Base-by-base conservation (phyloP, 108 stramenopile genomes). In the Cafeteria roenbergensis region DNA sequence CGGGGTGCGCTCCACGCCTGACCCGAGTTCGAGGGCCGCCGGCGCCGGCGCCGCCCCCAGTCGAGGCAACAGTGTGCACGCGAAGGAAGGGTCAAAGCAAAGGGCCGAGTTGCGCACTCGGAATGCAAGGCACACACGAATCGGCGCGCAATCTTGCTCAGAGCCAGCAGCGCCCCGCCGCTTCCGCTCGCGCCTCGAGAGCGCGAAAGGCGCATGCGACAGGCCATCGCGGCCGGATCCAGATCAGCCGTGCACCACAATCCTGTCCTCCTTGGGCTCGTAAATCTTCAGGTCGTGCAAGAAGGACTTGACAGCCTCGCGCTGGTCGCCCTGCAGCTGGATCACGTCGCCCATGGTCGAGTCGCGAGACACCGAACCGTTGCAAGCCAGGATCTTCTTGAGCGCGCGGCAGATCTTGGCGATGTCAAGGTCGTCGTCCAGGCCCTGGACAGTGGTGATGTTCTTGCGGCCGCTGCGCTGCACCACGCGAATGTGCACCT, bases 401-500 rank as follows among this genome's bases (percentile, higher is more conserved):
- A 97, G 88, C 35, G 93, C 93, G 75, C 93, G 93, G 80, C 91
- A 91, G 77, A 97, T 97, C 60, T 90, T 82, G 76, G 93, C 92
- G 57, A 97, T 73, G 78, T 97, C 96, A 38, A 97, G 87, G 74
- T 97, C 96, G 69, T 94, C 92, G 28, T 92, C 91, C 55, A 95
- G 77, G 57, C 93, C 93, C 57, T 91, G 87, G 6, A 96, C 80
- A 0, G 93, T 93, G n/a, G 92, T 94, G 77, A 95, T 97, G 84
- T 93, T 95, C 78, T 97, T 97, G 56, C 92, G 78, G 62, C 96
- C 92, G 73, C 91, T 94, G 34, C 96, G 89, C 81, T 94, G 96
- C 76, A 95, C 93, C 56, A 95, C 89, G 64, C 96, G 96, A 51
- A 97, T 90, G 69, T 97, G 96, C 30, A 97, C 91, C 78, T 97